Conservation (phyloP, 192 early-diverging fungal species). For the Linnemannia zychae region DNA sequence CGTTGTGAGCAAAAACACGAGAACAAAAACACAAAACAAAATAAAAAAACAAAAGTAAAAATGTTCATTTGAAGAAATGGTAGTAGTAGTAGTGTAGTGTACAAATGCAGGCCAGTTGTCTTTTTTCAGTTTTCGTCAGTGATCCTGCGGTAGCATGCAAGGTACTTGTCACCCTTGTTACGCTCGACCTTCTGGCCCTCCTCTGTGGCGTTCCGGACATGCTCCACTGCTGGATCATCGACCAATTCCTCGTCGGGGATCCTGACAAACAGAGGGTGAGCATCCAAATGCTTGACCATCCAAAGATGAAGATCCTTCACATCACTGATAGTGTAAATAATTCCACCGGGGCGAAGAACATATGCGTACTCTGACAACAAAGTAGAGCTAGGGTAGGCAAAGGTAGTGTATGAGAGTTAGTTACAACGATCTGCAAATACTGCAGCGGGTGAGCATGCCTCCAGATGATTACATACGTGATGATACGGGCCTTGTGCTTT, state of each 20-base stretch:
- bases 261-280: slow-evolving; percentile 94
- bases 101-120: not conserved
- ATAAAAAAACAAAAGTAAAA: not conserved
- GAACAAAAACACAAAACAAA: too few relatives aligned
- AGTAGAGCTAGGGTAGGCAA: slow-evolving; percentile 32
- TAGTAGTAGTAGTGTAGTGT: not conserved
- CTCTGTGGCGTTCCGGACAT: slow-evolving; percentile 92
- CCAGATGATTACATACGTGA: slow-evolving; percentile 72
- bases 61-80: not conserved
- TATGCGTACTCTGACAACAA: slow-evolving; percentile 98
- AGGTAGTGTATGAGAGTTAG: not conserved
- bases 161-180: slow-evolving; percentile 95
- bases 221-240: slow-evolving; percentile 86
- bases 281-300: slow-evolving; percentile 96
- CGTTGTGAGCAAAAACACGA: not conserved
- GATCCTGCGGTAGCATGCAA: slow-evolving; percentile 87
- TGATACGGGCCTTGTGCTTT: slow-evolving; percentile 98
- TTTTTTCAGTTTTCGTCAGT: slow-evolving; percentile 61
- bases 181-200: slow-evolving; percentile 98
- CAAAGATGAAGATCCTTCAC: slow-evolving; percentile 92
- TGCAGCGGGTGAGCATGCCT: too few relatives aligned
- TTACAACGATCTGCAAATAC: not conserved
- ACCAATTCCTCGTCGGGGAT: slow-evolving; percentile 82
- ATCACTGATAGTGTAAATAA: slow-evolving; percentile 97
- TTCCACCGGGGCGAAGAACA: slow-evolving; percentile 87